Evolutionary conservation across 2,329 filamentous ascomycete genomes (phyloP).

Genomic region (Xylariaceae sp.): DNA sequence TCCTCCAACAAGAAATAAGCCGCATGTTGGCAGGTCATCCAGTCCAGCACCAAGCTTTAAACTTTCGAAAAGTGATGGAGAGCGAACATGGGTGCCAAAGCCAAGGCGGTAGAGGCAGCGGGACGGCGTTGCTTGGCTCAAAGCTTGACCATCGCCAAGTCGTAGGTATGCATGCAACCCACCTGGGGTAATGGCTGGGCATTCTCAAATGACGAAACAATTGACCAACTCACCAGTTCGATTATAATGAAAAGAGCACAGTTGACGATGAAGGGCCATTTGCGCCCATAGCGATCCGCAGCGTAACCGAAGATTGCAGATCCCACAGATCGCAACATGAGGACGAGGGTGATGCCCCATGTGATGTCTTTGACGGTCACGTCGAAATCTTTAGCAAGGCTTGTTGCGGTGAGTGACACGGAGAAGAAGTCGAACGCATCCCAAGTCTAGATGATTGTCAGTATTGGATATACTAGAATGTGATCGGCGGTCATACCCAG

Average conservation of each 20-base stretch:
- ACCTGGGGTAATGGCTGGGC: background rate
- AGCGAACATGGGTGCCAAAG: no score
- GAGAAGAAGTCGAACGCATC: slow-evolving; percentile 66
- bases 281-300: slow-evolving; percentile 54
- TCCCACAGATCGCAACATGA: slow-evolving; percentile 58
- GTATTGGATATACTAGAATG: slow-evolving; percentile 6
- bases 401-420: slow-evolving; percentile 55
- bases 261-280: slow-evolving; percentile 74
- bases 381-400: slow-evolving; percentile 50
- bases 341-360: slow-evolving; percentile 60
- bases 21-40: no score
- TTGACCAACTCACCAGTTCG: slow-evolving; percentile 54
- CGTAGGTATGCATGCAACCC: no score
- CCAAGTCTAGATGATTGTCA: slow-evolving; percentile 43
- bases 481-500: slow-evolving; percentile 41
- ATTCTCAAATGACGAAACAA: background rate
- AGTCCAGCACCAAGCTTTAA: no score
- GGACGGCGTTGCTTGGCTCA: slow-evolving; percentile 10
- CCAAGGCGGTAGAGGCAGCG: no score
- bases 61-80: no score
- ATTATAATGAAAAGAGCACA: slow-evolving; percentile 68
- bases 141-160: background rate
- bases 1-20: no score
- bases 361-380: slow-evolving; percentile 56
- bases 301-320: slow-evolving; percentile 52